Percentiles rank a stretch among this genome's conserved stretches.
Conservation (phyloP, 805 yeast genomes). For the Brettanomyces custersianus region DNA sequence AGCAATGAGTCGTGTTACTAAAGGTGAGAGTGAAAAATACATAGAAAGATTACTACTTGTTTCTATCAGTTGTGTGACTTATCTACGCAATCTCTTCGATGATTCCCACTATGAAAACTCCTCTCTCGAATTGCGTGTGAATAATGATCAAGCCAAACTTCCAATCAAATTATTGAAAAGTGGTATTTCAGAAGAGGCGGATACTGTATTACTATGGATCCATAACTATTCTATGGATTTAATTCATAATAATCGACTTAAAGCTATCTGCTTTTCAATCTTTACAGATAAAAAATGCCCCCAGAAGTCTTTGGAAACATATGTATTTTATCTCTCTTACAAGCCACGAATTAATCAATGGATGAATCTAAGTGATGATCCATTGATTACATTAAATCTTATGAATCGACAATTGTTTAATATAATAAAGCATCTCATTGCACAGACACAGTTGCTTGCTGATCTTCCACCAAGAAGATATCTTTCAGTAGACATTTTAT, state of each 20-base stretch:
- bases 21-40: slow-evolving; percentile 27
- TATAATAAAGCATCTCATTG: slow-evolving; percentile 41
- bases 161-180: neutral
- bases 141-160: neutral
- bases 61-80: slow-evolving; percentile 51
- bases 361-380: neutral
- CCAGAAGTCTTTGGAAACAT: neutral
- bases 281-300: neutral
- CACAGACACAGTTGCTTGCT: slow-evolving; percentile 45
- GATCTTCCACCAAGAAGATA: slow-evolving; percentile 39
- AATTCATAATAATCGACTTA: neutral
- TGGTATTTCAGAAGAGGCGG: neutral
- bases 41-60: slow-evolving; percentile 40
- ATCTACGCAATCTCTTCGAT: slow-evolving; percentile 46
- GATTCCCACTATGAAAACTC: slow-evolving; percentile 38
- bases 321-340: neutral
- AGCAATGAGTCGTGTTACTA: neutral
- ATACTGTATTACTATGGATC: neutral
- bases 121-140: too few species aligned
- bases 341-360: neutral
- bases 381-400: neutral
- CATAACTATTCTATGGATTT: neutral
- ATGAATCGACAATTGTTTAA: slow-evolving; percentile 34
- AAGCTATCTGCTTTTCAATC: neutral
- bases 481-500: slow-evolving; percentile 39